These are phyloP conservation scores for Populus simonii DNA, from an alignment of 345 rosid genomes.

Conservation along the genomic window DNA sequence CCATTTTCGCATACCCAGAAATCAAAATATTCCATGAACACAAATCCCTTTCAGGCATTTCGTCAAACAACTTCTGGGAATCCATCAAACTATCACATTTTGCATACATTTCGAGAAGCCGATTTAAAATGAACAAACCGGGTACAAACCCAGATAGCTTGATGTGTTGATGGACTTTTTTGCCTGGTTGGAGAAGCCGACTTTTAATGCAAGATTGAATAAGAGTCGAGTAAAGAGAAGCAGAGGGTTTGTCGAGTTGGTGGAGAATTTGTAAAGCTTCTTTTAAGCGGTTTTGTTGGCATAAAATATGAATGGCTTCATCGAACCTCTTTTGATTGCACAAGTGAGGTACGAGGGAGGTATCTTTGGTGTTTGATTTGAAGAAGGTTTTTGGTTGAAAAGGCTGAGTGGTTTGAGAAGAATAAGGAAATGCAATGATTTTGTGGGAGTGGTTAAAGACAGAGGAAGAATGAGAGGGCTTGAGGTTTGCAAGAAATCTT, in stretches of 20 bases:
- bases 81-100: conserved; percentile 52
- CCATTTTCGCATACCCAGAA: conserved; percentile 51
- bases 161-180: conserved; percentile 52
- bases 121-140: conserved; percentile 58
- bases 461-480: conserved; percentile 2
- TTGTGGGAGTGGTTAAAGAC: conserved; percentile 9
- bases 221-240: conserved; percentile 62
- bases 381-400: conserved; percentile 38
- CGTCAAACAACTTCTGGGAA: conserved; percentile 59
- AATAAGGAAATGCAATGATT: conserved; percentile 18
- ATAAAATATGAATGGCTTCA: conserved; percentile 65
- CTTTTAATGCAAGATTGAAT: conserved; percentile 48
- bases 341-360: conserved; percentile 33
- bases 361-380: conserved; percentile 29
- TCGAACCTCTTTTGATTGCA: conserved; percentile 43
- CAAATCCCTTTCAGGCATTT: conserved; percentile 58
- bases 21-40: conserved; percentile 85
- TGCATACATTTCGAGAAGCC: conserved; percentile 63
- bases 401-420: conserved; percentile 26
- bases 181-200: conserved; percentile 53
- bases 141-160: conserved; percentile 59
- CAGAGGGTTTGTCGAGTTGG: conserved; percentile 48
- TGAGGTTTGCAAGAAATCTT: not conserved
- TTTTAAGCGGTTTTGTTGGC: conserved; percentile 43
- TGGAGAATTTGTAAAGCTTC: conserved; percentile 62